Evolutionary conservation across 2,329 filamentous ascomycete species (phyloP).

Genomic region (Aspergillus ibericus): DNA sequence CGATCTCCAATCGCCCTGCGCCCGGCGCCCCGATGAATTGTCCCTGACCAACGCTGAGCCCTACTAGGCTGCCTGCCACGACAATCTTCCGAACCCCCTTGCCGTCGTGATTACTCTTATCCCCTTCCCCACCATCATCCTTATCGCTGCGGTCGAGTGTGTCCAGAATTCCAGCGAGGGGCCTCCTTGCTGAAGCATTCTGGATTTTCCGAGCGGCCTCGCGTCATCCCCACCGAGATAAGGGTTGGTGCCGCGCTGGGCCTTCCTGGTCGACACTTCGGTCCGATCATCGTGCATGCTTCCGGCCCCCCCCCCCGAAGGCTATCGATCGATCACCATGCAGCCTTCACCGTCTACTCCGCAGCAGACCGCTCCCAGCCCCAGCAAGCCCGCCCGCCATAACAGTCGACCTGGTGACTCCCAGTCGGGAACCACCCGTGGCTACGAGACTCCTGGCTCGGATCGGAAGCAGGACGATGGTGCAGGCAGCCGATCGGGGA

Average conservation of each 20-base stretch:
- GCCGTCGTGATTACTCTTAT: neutral
- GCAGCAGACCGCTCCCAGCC: conserved; percentile 13
- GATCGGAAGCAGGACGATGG: conserved; percentile 23
- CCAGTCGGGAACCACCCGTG: conserved; percentile 7
- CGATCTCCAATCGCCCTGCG: conserved; percentile 9
- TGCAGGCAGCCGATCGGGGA: conserved; percentile 19
- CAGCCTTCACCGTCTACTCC: conserved; percentile 1
- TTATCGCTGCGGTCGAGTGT: neutral
- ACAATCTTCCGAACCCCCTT: conserved; percentile 6
- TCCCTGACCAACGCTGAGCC: conserved; percentile 1
- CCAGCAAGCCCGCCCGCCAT: neutral
- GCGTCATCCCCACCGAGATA: too few relatives aligned
- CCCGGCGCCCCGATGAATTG: too few relatives aligned
- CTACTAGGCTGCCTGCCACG: conserved; percentile 4
- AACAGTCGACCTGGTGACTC: conserved; percentile 9
- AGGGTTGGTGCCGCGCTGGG: neutral
- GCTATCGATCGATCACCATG: conserved; percentile 13
- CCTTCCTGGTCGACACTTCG: neutral
- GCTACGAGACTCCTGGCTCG: conserved; percentile 12
- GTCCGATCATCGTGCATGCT: conserved; percentile 3
- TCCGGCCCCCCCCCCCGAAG: too few relatives aligned
- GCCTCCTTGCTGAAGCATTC: too few relatives aligned
- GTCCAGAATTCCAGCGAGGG: too few relatives aligned
- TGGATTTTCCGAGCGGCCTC: too few relatives aligned
- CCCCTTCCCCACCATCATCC: neutral